Evolutionary conservation across 805 yeast genomes (phyloP).

Genomic region (Ascoidea tarda): DNA sequence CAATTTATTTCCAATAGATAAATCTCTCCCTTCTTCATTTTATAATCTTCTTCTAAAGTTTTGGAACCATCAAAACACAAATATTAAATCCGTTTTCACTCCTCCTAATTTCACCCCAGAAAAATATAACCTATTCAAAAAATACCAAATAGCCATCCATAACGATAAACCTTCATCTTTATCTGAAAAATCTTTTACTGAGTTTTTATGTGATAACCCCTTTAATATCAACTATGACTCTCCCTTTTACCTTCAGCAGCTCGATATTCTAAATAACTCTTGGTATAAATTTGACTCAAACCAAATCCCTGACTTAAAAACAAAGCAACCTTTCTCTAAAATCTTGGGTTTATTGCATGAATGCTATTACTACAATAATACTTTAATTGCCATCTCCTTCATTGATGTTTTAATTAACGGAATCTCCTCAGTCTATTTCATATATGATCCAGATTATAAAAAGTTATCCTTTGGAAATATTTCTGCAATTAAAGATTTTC

Average conservation of each 20-base stretch:
- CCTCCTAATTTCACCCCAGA: slow-evolving; percentile 36
- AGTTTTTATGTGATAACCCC: slow-evolving; percentile 62
- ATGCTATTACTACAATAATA: slow-evolving; percentile 50
- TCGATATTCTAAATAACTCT: slow-evolving; percentile 15
- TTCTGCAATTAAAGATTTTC: slow-evolving; percentile 59
- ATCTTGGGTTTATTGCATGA: slow-evolving; percentile 60
- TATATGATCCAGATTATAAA: slow-evolving; percentile 75
- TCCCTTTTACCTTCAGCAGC: slow-evolving; percentile 12
- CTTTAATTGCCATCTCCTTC: slow-evolving; percentile 62
- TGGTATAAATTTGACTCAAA: slow-evolving; percentile 20
- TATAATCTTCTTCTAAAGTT: slow-evolving; percentile 2
- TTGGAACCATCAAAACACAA: slow-evolving; percentile 12
- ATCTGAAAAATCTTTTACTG: slow-evolving; percentile 31
- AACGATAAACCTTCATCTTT: slow-evolving; percentile 38
- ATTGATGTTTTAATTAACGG: slow-evolving; percentile 65
- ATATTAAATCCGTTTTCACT: slow-evolving; percentile 32
- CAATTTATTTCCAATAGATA: slow-evolving; percentile 5
- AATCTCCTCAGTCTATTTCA: slow-evolving; percentile 73
- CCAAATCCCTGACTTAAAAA: neutral
- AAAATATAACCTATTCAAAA: slow-evolving; percentile 47
- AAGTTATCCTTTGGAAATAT: slow-evolving; percentile 63
- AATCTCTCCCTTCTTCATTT: slow-evolving; percentile 4
- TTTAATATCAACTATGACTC: slow-evolving; percentile 22
- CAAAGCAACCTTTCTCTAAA: neutral
- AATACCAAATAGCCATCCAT: slow-evolving; percentile 63